Conservation (phyloP, 2,329 filamentous ascomycete species). For the Aphanoascus verrucosus region DNA sequence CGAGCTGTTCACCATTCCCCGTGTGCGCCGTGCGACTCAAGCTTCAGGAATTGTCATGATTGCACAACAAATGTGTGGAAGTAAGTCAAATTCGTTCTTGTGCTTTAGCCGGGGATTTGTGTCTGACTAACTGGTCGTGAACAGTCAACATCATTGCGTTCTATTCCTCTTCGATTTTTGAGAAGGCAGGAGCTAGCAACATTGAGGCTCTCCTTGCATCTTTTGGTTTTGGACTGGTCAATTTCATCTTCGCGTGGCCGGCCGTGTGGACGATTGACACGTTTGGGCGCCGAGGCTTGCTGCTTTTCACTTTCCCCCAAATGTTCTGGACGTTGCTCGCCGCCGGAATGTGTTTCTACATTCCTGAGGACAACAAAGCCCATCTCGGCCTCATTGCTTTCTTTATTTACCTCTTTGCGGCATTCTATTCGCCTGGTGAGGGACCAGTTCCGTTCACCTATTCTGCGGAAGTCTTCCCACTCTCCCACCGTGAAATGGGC, state of each 20-base stretch:
- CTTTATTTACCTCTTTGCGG: slow-evolving; percentile 55
- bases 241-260: slow-evolving; percentile 55
- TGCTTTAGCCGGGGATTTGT: slow-evolving; percentile 4
- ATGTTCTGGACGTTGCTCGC: slow-evolving; percentile 58
- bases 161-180: slow-evolving; percentile 46
- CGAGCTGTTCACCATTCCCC: slow-evolving; percentile 26
- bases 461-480: slow-evolving; percentile 46
- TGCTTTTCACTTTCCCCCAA: slow-evolving; percentile 56
- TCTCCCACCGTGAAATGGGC: slow-evolving; percentile 45
- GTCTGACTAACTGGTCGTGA: background rate
- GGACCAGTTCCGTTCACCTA: slow-evolving; percentile 45
- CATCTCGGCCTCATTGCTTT: slow-evolving; percentile 47
- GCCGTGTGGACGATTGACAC: slow-evolving; percentile 58
- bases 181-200: slow-evolving; percentile 36
- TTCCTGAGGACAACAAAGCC: slow-evolving; percentile 32
- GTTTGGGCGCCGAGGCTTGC: slow-evolving; percentile 50
- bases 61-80: slow-evolving; percentile 29
- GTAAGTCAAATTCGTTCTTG: slow-evolving; percentile 19
- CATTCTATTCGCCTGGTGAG: slow-evolving; percentile 55
- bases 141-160: slow-evolving; percentile 59
- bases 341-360: slow-evolving; percentile 49
- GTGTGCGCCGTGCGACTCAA: slow-evolving; percentile 23
- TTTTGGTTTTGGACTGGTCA: slow-evolving; percentile 52
- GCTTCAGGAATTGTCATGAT: slow-evolving; percentile 26
- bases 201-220: slow-evolving; percentile 48